Evolutionary conservation across 257 asterid genomes (phyloP).

Genomic region (Solanum appendiculatum): DNA sequence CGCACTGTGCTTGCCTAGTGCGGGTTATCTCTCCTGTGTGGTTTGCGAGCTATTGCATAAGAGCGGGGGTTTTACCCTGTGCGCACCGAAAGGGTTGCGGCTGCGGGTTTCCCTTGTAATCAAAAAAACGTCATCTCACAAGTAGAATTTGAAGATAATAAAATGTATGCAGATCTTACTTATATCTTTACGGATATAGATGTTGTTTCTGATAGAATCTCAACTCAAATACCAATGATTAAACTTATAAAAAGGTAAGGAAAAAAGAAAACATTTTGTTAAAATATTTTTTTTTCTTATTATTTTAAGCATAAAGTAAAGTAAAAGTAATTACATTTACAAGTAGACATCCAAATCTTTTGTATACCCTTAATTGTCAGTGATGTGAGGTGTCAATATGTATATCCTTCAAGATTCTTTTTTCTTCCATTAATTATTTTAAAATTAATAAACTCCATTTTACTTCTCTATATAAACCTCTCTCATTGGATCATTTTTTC

Average conservation of each 20-base stretch:
- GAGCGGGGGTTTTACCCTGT: too few species aligned
- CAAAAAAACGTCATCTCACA: too few species aligned
- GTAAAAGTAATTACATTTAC: not conserved
- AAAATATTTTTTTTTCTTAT: not conserved
- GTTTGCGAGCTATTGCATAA: too few species aligned
- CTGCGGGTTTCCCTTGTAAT: too few species aligned
- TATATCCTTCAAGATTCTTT: constrained; percentile 3
- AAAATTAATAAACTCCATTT: not conserved
- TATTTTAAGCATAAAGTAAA: not conserved
- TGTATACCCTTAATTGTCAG: not conserved
- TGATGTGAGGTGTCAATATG: constrained; percentile 7
- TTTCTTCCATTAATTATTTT: not conserved
- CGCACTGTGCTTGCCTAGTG: too few species aligned
- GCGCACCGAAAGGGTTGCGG: too few species aligned
- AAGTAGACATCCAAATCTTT: not conserved
- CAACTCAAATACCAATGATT: not conserved
- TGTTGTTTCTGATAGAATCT: accelerated
- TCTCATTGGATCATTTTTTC: not conserved
- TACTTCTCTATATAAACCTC: constrained; percentile 2
- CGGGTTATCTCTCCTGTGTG: too few species aligned
- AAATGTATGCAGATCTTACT: not conserved
- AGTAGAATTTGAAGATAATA: too few species aligned
- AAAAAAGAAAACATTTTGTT: not conserved
- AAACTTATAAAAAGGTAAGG: too few species aligned
- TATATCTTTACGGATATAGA: not conserved